Evolutionary conservation across 2,329 filamentous ascomycete species (phyloP).

Genomic region (Aspergillus sergii): DNA sequence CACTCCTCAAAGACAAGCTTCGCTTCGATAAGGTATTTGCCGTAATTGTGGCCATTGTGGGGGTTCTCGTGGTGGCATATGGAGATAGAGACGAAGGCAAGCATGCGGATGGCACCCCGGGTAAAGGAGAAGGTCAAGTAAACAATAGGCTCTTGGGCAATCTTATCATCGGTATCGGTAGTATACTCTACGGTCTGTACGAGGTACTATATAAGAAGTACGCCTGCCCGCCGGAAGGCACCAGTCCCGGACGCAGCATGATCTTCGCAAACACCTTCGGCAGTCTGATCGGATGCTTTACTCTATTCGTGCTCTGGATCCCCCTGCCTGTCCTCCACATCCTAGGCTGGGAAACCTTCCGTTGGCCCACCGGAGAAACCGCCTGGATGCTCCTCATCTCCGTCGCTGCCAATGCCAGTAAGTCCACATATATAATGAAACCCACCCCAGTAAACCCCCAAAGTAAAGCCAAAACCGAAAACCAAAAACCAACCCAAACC

Average conservation of each 20-base stretch:
- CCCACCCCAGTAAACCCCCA: background rate
- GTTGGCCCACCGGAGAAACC: constrained; percentile 74
- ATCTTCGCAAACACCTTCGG: constrained; percentile 95
- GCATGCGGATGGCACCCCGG: constrained; percentile 29
- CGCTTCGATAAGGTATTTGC: constrained; percentile 83
- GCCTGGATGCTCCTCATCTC: constrained; percentile 79
- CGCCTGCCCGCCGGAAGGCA: constrained; percentile 90
- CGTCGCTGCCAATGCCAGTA: constrained; percentile 80
- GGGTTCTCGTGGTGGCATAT: constrained; percentile 94
- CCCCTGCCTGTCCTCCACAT: constrained; percentile 83
- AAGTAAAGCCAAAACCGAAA: background rate
- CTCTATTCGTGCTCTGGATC: constrained; percentile 85
- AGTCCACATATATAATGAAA: constrained; percentile 30
- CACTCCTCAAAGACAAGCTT: constrained; percentile 81
- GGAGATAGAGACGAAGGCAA: constrained; percentile 69
- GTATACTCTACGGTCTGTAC: constrained; percentile 92
- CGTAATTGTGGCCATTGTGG: constrained; percentile 81
- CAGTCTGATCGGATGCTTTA: constrained; percentile 83
- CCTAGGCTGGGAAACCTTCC: constrained; percentile 78
- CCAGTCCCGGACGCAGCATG: constrained; percentile 81
- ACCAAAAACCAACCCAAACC: background rate
- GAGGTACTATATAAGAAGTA: constrained; percentile 94
- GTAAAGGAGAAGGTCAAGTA: constrained; percentile 55
- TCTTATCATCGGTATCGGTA: constrained; percentile 86
- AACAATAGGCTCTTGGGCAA: constrained; percentile 79